phyloP scores from a whole-genome alignment of 1,284 basidiomycete genomes.

The Leccinum pallidistipes region DNA sequence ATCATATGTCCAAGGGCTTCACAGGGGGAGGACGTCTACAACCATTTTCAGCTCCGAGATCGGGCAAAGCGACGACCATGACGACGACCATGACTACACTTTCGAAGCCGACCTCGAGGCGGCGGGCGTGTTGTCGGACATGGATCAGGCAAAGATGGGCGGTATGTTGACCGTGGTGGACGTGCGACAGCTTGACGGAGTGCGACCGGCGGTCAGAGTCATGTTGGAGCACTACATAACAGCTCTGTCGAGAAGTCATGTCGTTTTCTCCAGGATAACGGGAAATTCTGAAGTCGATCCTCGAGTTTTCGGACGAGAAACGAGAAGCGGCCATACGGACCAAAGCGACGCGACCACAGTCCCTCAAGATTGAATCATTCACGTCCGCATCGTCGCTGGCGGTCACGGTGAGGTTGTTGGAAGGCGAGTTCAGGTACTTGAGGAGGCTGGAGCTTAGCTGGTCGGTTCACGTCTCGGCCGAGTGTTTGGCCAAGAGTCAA shows the following conservation, averaged over 20 bases:
- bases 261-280: constrained; percentile 39
- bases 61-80: constrained; percentile 34
- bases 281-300: constrained; percentile 41
- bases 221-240: constrained; percentile 63
- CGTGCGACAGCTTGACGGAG: constrained; percentile 18
- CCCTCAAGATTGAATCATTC: constrained; percentile 29
- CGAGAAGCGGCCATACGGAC: constrained; percentile 39
- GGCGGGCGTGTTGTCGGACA: constrained; percentile 60
- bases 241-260: constrained; percentile 33
- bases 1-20: constrained; percentile 30
- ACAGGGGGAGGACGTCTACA: constrained; percentile 16
- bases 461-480: constrained; percentile 26
- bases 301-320: constrained; percentile 48
- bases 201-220: constrained; percentile 50
- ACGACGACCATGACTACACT: constrained; percentile 29
- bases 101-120: constrained; percentile 66
- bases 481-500: too few species aligned
- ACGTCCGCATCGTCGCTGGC: constrained; percentile 11
- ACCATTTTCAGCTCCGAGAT: constrained; percentile 23
- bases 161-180: constrained; percentile 44
- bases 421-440: constrained; percentile 23
- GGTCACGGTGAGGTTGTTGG: constrained; percentile 15
- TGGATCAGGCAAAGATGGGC: constrained; percentile 58
- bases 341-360: constrained; percentile 21
- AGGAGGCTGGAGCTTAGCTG: constrained; percentile 26